Base-by-base conservation (phyloP, 169 alveolate genomes). In the Eimeria praecox region DNA sequence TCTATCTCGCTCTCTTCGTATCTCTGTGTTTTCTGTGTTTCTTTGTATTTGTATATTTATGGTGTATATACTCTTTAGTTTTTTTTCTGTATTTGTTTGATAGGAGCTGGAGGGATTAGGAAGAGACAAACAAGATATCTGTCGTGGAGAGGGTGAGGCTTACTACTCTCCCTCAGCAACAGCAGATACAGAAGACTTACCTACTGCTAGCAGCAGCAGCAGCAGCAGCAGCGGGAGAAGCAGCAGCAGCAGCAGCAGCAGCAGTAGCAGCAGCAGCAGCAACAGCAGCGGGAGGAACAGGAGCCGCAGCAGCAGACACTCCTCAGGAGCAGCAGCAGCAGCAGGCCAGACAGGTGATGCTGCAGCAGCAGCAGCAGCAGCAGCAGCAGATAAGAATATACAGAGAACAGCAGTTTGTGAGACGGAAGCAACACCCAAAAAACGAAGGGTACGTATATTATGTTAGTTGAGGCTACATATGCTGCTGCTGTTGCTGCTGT, bases 241-340 rank as follows among this genome's bases (percentile, higher is more conserved):
- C 85, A 73, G 52, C n/a, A 73, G 24, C 49, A 73, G 52, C 49
- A 49, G 56, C 52, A 73, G 85, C 85, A 73, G 49, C 49, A 73
- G 85, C 85, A 30, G 49, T 4, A 27, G 40, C 4, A 35, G 24
- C 85, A 73, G 40, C 85, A 30, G 40, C 85, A 73, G 52, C n/a
- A 73, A 8, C 49, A 73, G 52, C 49, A 49, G 56, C 56, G 56
- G 56, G 56, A 49, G 56, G 12, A 49, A 12, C 56, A 49, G 56
- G 52, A 66, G 77, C 77, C 56, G 56, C 56, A 49, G 56, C 56
- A 49, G 56, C 56, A 49, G 56, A 49, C 56, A 49, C 12, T 49
- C 56, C 5, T 49, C 56, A 49, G 56, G 56, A 12, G 56, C 20
- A 12, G 56, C 20, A 49, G 56, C 12, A n/a, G n/a, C 12, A 49